These are phyloP conservation scores for Penicillium verhagenii DNA, from an alignment of 495 filamentous ascomycete genomes.

Conservation along the genomic window DNA sequence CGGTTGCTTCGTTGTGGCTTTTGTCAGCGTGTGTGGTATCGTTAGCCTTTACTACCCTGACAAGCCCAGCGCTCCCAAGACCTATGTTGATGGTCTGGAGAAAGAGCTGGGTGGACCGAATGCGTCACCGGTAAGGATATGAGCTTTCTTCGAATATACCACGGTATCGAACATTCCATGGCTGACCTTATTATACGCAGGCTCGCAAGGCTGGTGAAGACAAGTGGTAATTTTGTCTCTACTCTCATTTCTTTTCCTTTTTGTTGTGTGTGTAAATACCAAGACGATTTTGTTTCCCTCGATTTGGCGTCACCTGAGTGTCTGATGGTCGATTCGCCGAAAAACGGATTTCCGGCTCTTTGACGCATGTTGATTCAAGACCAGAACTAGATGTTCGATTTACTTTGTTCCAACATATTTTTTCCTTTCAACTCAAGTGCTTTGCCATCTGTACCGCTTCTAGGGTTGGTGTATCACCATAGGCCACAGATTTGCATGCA, in stretches of 20 bases:
- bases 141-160: background rate
- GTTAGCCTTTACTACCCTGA: constrained; percentile 83
- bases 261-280: constrained; percentile 49
- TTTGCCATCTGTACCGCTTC: background rate
- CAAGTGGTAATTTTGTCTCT: constrained; percentile 34
- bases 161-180: background rate
- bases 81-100: constrained; percentile 81
- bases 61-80: constrained; percentile 70
- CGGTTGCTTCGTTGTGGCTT: constrained; percentile 67
- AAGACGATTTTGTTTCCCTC: constrained; percentile 35
- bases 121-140: constrained; percentile 42
- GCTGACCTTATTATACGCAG: constrained; percentile 20
- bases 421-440: background rate
- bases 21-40: constrained; percentile 68
- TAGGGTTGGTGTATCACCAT: background rate
- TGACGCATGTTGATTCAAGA: constrained; percentile 9
- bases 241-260: constrained; percentile 26
- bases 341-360: constrained; percentile 14
- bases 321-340: constrained; percentile 24
- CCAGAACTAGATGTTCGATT: constrained; percentile 16
- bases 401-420: background rate
- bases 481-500: background rate
- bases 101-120: constrained; percentile 76
- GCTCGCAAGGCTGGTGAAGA: constrained; percentile 45
- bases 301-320: constrained; percentile 34